A percentile compares a stretch with the other conserved stretches of the same genome.
Conservation (phyloP, 208 protist genomes). For the Leishmania guyanensis region DNA sequence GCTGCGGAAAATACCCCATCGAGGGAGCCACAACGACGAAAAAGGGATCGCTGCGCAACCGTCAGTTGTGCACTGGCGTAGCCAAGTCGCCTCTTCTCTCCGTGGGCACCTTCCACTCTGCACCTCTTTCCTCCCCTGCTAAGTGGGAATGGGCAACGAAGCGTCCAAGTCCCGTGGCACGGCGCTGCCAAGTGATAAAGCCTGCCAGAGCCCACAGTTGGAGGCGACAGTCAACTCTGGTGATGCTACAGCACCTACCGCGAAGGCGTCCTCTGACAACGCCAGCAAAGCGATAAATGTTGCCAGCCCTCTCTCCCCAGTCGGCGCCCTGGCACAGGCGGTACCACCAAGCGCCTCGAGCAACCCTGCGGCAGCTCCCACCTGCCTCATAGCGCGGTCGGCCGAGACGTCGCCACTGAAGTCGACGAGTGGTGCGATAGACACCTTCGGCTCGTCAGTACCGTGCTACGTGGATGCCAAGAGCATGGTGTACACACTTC, state of each 20-base stretch:
- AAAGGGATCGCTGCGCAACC: background rate
- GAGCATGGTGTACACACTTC: constrained; percentile 47
- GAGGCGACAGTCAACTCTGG: background rate
- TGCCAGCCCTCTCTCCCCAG: background rate
- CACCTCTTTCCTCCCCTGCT: background rate
- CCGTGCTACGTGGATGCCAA: constrained; percentile 51
- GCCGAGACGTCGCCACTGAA: background rate
- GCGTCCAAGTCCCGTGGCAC: constrained; percentile 13
- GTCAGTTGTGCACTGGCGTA: background rate
- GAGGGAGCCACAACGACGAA: background rate
- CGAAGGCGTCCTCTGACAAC: background rate
- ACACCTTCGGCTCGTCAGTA: constrained; percentile 22
- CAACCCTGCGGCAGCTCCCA: background rate
- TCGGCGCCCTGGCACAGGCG: background rate
- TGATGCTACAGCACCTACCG: background rate
- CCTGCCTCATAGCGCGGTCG: background rate
- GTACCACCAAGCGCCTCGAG: background rate
- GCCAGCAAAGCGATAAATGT: background rate
- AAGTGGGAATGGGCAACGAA: constrained; percentile 12
- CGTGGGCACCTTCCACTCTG: background rate
- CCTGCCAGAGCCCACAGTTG: background rate
- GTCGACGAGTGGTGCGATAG: constrained; percentile 10
- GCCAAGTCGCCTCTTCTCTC: background rate
- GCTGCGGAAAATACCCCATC: background rate
- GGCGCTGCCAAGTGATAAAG: background rate